Evolutionary conservation across 2,329 filamentous ascomycete species (phyloP).

Genomic region (Bipolaris zeicola): DNA sequence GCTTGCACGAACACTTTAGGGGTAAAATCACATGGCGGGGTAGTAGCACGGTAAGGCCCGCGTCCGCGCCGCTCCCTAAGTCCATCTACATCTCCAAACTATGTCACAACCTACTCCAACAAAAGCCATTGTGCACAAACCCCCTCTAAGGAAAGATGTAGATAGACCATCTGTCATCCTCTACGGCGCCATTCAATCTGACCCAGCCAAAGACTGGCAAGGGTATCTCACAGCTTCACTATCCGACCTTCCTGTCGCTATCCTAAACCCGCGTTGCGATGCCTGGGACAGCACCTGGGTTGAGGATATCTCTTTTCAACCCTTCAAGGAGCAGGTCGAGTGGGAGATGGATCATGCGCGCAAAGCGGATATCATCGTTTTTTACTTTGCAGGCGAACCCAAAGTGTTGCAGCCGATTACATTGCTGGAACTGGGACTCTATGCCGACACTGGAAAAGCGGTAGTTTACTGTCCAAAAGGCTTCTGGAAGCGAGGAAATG

Average conservation of each 20-base stretch:
- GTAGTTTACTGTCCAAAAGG: constrained; percentile 60
- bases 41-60: not conserved
- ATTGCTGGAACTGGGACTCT: constrained; percentile 65
- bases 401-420: constrained; percentile 60
- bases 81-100: not conserved
- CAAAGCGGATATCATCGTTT: constrained; percentile 59
- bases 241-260: constrained; percentile 55
- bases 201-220: constrained; percentile 57
- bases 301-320: constrained; percentile 57
- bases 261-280: constrained; percentile 62
- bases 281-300: constrained; percentile 66
- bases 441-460: constrained; percentile 50
- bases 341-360: constrained; percentile 68
- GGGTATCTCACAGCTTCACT: constrained; percentile 48
- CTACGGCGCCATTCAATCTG: constrained; percentile 59
- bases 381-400: constrained; percentile 58
- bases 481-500: constrained; percentile 66
- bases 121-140: constrained; percentile 28
- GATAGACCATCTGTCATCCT: constrained; percentile 58
- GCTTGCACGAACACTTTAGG: not conserved
- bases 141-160: constrained; percentile 25
- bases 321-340: constrained; percentile 62
- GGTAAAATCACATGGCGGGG: not conserved
- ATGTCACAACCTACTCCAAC: constrained; percentile 19
- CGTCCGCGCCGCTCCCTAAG: not conserved